These are phyloP conservation scores for Rhizoclosmatium globosum DNA, from an alignment of 192 early-diverging fungal species.

Conservation along the genomic window DNA sequence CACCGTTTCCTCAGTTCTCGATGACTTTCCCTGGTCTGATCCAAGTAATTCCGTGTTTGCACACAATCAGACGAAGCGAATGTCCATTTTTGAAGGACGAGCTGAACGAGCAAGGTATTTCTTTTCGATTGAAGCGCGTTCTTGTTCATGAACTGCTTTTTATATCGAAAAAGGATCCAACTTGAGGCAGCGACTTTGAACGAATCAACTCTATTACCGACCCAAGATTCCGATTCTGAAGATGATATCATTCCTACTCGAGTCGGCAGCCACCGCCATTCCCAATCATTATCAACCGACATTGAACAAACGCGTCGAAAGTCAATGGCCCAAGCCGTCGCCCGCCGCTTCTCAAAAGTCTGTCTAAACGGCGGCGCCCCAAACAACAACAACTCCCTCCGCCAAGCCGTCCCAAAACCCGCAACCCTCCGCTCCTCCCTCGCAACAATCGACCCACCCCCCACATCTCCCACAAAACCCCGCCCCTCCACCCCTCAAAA, in stretches of 20 bases:
- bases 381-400: background rate
- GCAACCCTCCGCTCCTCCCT: background rate
- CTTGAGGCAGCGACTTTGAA: background rate
- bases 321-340: conserved; percentile 5
- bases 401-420: background rate
- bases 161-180: background rate
- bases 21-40: no score
- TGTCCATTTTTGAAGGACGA: background rate
- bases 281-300: background rate
- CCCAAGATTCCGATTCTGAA: no score
- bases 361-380: background rate
- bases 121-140: background rate
- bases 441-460: background rate
- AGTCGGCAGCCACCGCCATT: no score
- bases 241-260: no score
- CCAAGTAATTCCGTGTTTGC: no score
- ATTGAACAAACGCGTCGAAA: background rate
- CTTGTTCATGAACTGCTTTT: background rate
- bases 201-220: no score
- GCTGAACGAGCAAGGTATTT: background rate
- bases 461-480: background rate
- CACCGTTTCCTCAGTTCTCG: no score
- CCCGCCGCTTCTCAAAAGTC: conserved; percentile 2
- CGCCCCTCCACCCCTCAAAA: background rate
- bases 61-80: background rate